These are phyloP conservation scores for Phialophora macrospora DNA, from an alignment of 2,329 filamentous ascomycete species.

Conservation along the genomic window DNA sequence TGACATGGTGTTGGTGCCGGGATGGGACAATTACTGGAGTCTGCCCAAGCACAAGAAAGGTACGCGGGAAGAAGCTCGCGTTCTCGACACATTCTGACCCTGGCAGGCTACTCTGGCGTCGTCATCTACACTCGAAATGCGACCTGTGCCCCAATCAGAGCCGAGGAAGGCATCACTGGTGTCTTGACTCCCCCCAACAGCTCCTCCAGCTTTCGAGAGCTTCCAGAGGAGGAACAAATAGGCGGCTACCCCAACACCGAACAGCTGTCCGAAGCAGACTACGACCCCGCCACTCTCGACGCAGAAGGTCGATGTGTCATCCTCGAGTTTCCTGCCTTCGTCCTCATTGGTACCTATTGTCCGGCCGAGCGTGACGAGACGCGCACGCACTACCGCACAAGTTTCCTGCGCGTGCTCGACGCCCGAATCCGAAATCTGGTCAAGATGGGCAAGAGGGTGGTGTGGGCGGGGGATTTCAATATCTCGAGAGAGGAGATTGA, in stretches of 20 bases:
- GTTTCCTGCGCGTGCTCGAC: constrained; percentile 80
- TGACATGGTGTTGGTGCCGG: constrained; percentile 93
- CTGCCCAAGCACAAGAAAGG: constrained; percentile 93
- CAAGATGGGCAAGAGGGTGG: constrained; percentile 78
- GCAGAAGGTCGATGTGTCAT: constrained; percentile 90
- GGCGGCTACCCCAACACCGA: constrained; percentile 79
- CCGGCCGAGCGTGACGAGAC: constrained; percentile 62
- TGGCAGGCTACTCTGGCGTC: constrained; percentile 56
- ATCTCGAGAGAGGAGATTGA: constrained; percentile 73
- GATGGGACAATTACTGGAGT: constrained; percentile 97
- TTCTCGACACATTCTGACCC: constrained; percentile 11
- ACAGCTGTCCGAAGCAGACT: constrained; percentile 64
- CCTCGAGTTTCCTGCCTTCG: constrained; percentile 92
- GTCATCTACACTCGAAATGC: constrained; percentile 86
- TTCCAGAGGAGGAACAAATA: constrained; percentile 75
- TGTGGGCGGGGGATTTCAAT: constrained; percentile 88
- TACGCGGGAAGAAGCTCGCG: constrained; percentile 41
- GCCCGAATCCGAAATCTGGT: constrained; percentile 82
- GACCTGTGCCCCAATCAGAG: constrained; percentile 81
- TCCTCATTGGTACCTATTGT: constrained; percentile 89
- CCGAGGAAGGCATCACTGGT: constrained; percentile 92
- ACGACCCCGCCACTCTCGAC: constrained; percentile 77
- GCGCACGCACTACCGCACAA: constrained; percentile 70
- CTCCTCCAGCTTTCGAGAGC: constrained; percentile 70
- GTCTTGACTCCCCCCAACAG: constrained; percentile 73